Evolutionary conservation across 257 asterid species (phyloP).

Genomic region (Capsicum rhomboideum): DNA sequence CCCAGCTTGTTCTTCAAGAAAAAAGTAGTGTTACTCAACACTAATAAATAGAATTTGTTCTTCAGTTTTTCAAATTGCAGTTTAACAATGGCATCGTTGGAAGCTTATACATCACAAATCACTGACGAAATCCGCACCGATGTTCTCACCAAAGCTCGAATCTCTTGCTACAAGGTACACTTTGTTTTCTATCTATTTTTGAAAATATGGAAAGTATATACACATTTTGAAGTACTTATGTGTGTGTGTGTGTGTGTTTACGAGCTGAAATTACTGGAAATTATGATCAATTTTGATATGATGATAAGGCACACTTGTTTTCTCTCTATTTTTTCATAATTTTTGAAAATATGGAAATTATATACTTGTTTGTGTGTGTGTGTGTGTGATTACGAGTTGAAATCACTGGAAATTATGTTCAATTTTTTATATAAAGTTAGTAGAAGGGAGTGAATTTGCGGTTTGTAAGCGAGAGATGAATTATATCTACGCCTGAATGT

Average conservation of each 20-base stretch:
- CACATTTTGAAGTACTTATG: neutral
- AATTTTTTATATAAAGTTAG: neutral
- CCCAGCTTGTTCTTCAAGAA: neutral
- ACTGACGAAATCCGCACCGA: constrained; percentile 51
- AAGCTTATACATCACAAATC: constrained; percentile 42
- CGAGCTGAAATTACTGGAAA: neutral
- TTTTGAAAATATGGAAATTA: neutral
- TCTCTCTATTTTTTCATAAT: too few species aligned
- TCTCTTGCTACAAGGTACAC: constrained; percentile 72
- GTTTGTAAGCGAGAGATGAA: neutral
- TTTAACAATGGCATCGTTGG: constrained; percentile 50
- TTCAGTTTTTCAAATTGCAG: neutral
- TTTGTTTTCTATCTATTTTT: neutral
- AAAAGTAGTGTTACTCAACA: neutral
- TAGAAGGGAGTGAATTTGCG: neutral
- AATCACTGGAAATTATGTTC: neutral
- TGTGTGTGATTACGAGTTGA: neutral
- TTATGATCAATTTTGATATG: too few species aligned
- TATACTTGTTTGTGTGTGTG: neutral
- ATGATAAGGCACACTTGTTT: too few species aligned
- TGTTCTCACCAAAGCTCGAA: constrained; percentile 64
- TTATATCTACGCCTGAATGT: too few species aligned
- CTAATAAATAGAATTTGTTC: neutral
- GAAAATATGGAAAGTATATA: neutral
- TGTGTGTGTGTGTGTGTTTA: neutral